Base-by-base conservation (phyloP, 345 rosid species). In the Mercurialis annua region DNA sequence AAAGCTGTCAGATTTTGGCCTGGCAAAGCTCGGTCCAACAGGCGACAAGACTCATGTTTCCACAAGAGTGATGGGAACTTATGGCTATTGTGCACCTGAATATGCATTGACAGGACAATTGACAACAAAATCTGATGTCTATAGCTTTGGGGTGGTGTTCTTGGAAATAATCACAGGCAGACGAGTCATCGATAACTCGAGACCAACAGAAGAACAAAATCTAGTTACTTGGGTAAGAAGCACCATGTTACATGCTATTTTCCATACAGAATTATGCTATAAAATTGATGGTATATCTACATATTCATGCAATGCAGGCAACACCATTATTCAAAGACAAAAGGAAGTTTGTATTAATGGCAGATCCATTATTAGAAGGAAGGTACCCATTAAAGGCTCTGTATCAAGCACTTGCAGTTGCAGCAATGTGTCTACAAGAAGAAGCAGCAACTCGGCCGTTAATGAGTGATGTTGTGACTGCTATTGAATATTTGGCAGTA, bases 41-140 rank as follows among this genome's bases (percentile, higher is more conserved):
- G 93, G 90, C 43, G 90, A 80, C 14, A 78, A 81, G 77, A 59
- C 85, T 57, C 83, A 87, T 73, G 91, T 90, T 21, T 87, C 96
- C 54, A 90, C 96, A 21, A 80, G 96, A 78, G 96, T 90, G 59
- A 90, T 90, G 96, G 96, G 96, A 59, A 90, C 96, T 18, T 90
- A 87, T 33, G 96, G 96, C 43, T 87, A 85, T 21, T 89, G 96
- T 63, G 87, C 96, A 7, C 96, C 92, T 0, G 96, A 89, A 69
- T 87, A 87, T 68, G 93, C 91, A 34, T 69, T 76, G 21, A 86
- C 91, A 0, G 96, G 96, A 44, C 81, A 87, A 56, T 76, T 90
- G 73, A 86, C 96, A 5, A 23, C 77, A 7, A 90, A 87, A 75
- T 90, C 91, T 9, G 93, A 90, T 56, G 96, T 90, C 3, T 90